A percentile compares a stretch with the other conserved stretches of the same genome.
These are phyloP conservation scores for Rasamsonia emersonii DNA, from an alignment of 2,329 filamentous ascomycete genomes.

Conservation along the genomic window DNA sequence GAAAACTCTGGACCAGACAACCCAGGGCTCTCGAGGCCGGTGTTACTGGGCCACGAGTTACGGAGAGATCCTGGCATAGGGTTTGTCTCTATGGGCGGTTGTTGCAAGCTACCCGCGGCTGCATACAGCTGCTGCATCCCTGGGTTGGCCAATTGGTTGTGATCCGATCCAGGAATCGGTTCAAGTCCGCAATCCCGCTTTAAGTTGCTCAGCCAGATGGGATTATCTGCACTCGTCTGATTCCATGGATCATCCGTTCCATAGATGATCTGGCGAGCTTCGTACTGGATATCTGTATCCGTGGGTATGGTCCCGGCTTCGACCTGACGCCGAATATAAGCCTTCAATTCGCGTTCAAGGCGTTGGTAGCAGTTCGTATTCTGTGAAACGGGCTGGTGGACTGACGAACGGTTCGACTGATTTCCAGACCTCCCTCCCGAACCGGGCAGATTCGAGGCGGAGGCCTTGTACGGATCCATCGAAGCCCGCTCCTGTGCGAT, in stretches of 20 bases:
- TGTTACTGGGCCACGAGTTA: conserved; percentile 12
- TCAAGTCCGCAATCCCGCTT: conserved; percentile 36
- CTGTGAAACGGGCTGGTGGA: conserved; percentile 18
- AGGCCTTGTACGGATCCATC: conserved; percentile 25
- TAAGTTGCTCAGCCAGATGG: conserved; percentile 36
- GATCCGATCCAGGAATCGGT: conserved; percentile 20
- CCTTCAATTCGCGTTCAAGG: conserved; percentile 31
- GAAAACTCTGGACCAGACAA: conserved; percentile 23
- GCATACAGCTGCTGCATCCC: conserved; percentile 37
- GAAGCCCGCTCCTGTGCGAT: conserved; percentile 26
- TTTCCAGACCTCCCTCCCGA: conserved; percentile 9
- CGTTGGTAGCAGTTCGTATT: conserved; percentile 36
- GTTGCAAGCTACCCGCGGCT: conserved; percentile 26
- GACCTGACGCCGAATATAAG: conserved; percentile 28
- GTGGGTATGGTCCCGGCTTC: conserved; percentile 27
- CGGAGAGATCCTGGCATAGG: conserved; percentile 15
- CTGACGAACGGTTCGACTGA: conserved; percentile 1
- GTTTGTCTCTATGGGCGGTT: conserved; percentile 27
- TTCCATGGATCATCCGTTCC: conserved; percentile 29
- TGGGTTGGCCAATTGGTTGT: conserved; percentile 28
- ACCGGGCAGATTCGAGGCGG: conserved; percentile 1
- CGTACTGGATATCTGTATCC: conserved; percentile 28
- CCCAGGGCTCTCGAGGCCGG: conserved; percentile 15
- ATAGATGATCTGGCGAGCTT: conserved; percentile 27
- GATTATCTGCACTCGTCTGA: conserved; percentile 39